These are phyloP conservation scores for Ogataea philodendri DNA, from an alignment of 805 yeast species.

Conservation along the genomic window DNA sequence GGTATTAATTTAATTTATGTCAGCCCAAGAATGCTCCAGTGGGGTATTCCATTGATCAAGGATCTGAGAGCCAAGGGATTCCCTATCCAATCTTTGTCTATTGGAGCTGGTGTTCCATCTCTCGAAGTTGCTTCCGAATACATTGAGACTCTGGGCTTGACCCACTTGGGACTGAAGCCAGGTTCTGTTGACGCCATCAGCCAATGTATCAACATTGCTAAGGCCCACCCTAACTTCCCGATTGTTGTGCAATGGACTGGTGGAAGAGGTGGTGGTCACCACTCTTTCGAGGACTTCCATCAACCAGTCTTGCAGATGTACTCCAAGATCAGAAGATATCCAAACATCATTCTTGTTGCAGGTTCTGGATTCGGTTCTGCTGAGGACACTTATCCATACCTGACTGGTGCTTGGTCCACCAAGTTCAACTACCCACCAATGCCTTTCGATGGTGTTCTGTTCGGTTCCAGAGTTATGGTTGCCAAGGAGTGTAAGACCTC, in stretches of 20 bases:
- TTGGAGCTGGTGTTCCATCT: slow-evolving; percentile 99
- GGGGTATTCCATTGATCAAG: slow-evolving; percentile 97
- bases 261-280: slow-evolving; percentile 99
- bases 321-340: slow-evolving; percentile 85
- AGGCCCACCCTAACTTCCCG: slow-evolving; percentile 94
- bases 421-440: slow-evolving; percentile 88
- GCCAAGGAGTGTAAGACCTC: slow-evolving; percentile 96
- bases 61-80: slow-evolving; percentile 86
- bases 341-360: slow-evolving; percentile 87
- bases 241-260: slow-evolving; percentile 99
- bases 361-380: slow-evolving; percentile 99
- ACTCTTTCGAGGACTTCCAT: slow-evolving; percentile 98
- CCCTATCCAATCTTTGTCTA: slow-evolving; percentile 93
- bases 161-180: slow-evolving; percentile 95
- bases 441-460: slow-evolving; percentile 97
- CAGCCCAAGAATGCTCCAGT: slow-evolving; percentile 95
- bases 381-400: slow-evolving; percentile 95
- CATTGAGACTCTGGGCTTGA: slow-evolving; percentile 85
- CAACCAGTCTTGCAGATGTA: slow-evolving; percentile 96
- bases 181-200: slow-evolving; percentile 93
- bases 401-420: slow-evolving; percentile 96
- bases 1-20: slow-evolving; percentile 93
- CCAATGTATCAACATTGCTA: slow-evolving; percentile 86
- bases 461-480: slow-evolving; percentile 96
- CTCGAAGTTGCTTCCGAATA: slow-evolving; percentile 96